Evolutionary conservation across 768 basidiomycete genomes (phyloP), one percentile per base, ranked within the genome.

Genomic region (Inosperma sp.): DNA sequence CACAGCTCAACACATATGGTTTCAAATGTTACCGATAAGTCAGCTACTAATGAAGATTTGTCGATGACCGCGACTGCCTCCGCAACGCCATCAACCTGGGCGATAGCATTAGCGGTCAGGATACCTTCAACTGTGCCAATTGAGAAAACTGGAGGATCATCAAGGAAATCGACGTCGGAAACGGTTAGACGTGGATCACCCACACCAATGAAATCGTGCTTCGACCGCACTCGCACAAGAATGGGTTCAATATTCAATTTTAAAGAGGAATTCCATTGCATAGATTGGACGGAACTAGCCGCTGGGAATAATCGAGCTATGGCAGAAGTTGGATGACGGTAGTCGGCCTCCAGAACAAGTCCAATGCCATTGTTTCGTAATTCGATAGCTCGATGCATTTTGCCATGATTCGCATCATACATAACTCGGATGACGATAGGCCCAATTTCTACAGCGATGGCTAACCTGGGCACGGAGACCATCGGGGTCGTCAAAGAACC

Each of bases 351-450:
- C 3, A 72, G 56, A 19, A 73, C 69, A 4, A 76, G 48, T 3
- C 65, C 55, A 41, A 84, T 68, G 12, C 83, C 83, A 56, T 79
- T 74, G 5, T 76, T 80, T 48, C 78, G 74, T 26, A 83, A 62
- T 60, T 85, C 82, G 39, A 86, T 56, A 0, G 75, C 76, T 36
- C 77, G 74, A 29, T 78, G 75, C 14, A 70, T 72, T 16, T 62
- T 58, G 14, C 70, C 70, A 37, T 69, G 62, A 14, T 64, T 64
- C 26, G 60, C 65, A 52, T 75, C 75, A 52, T 79, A 79, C 29
- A 80, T 71, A 10, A 86, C 56, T n/a, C 78, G 75, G 3, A 68
- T 72, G 39, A 70, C 72, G 17, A 84, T 62, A 8, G 72, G 68
- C 6, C 80, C 82, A 33, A 82, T 70, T 19, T 72, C 69, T 19